phyloP scores from a whole-genome alignment of 2,329 filamentous ascomycete species.

The Dothistroma septosporum region DNA sequence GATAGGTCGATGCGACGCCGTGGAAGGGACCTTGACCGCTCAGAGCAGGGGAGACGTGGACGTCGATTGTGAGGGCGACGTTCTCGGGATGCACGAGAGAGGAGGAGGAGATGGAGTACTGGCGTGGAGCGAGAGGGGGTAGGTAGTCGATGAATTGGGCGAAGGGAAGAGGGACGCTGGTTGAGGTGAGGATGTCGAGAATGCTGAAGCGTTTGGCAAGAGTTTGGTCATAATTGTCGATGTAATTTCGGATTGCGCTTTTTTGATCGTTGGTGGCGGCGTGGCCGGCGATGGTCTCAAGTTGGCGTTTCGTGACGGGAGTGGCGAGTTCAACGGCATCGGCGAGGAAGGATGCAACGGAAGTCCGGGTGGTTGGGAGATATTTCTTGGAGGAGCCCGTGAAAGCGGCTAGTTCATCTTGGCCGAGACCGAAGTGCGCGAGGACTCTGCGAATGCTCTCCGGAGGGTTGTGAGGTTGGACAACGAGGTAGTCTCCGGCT shows the following conservation, averaged over 20 bases:
- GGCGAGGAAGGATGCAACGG: constrained; percentile 42
- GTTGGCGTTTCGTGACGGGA: constrained; percentile 46
- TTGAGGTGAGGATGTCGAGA: constrained; percentile 64
- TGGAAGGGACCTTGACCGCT: constrained; percentile 29
- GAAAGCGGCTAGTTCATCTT: constrained; percentile 52
- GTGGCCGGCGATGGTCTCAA: constrained; percentile 40
- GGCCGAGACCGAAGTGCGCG: constrained; percentile 59
- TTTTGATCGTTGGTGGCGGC: constrained; percentile 4
- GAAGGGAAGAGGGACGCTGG: constrained; percentile 56
- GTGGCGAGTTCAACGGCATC: constrained; percentile 66
- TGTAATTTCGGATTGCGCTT: constrained; percentile 49
- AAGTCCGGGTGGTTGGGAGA: constrained; percentile 4
- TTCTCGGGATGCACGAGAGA: constrained; percentile 14
- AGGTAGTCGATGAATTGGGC: constrained; percentile 44
- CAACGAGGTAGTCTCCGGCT: constrained; percentile 47
- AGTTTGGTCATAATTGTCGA: constrained; percentile 39
- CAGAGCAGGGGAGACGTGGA: constrained; percentile 35
- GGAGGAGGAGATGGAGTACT: constrained; percentile 28
- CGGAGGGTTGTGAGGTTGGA: constrained; percentile 48
- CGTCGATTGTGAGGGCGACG: constrained; percentile 58
- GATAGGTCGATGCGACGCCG: constrained; percentile 40
- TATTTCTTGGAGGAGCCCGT: constrained; percentile 13
- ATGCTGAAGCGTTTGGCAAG: constrained; percentile 42
- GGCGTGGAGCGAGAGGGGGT: constrained; percentile 19
- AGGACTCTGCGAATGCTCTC: constrained; percentile 59